These are phyloP conservation scores for Aspergillus sp. DNA, from an alignment of 2,329 filamentous ascomycete species.

Conservation along the genomic window DNA sequence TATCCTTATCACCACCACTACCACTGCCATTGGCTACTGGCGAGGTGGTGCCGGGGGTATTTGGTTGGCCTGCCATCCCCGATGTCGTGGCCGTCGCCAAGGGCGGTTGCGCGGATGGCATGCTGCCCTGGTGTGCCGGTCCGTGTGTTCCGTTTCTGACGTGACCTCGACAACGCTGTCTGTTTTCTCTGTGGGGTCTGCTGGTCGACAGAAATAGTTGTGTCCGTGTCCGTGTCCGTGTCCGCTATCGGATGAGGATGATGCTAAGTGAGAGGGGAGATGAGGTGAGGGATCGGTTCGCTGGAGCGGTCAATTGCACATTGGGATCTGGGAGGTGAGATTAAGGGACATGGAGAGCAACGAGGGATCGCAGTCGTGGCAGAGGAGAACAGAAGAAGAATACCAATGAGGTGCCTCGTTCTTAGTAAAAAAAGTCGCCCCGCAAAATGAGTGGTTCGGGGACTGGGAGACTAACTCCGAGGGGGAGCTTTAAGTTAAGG, in stretches of 20 bases:
- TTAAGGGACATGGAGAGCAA: background rate
- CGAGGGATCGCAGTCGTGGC: background rate
- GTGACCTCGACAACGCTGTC: background rate
- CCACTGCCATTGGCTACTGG: background rate
- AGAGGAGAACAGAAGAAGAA: background rate
- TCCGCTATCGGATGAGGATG: conserved; percentile 9
- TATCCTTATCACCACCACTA: background rate
- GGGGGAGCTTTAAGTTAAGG: background rate
- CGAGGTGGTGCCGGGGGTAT: too few relatives aligned
- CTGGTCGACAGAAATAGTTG: background rate
- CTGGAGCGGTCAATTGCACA: background rate
- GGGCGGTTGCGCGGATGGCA: conserved; percentile 15
- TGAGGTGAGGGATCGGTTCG: background rate
- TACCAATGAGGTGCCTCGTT: background rate
- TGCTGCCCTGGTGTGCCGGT: too few relatives aligned
- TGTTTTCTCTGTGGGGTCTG: background rate
- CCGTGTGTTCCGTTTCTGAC: background rate
- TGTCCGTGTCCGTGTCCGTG: background rate
- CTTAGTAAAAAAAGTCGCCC: conserved; percentile 5
- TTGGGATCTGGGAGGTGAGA: background rate
- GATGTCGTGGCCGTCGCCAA: conserved; percentile 3
- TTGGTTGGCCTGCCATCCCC: background rate
- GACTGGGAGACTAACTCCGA: conserved; percentile 13
- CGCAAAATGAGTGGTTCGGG: conserved; percentile 14
- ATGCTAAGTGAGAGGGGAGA: background rate